phyloP scores from a whole-genome alignment of 2,329 filamentous ascomycete species.

The Cladosporium sp. region DNA sequence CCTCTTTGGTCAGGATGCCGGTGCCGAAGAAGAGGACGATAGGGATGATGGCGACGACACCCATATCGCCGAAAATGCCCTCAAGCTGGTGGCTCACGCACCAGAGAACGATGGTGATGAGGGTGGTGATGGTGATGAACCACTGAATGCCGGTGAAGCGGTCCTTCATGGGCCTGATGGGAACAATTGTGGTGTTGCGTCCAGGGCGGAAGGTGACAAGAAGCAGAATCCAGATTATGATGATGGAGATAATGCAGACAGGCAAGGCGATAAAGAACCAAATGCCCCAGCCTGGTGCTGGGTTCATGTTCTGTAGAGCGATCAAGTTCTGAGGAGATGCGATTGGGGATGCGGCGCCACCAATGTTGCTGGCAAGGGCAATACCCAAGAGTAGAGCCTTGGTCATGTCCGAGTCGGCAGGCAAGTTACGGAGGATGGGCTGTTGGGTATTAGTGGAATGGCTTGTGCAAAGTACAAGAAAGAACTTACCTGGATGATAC shows the following conservation, averaged over 20 bases:
- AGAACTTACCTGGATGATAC: constrained; percentile 76
- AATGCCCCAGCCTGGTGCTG: constrained; percentile 83
- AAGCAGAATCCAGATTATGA: constrained; percentile 84
- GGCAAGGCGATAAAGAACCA: constrained; percentile 98
- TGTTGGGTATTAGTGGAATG: constrained; percentile 32
- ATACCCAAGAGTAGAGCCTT: constrained; percentile 95
- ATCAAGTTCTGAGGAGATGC: constrained; percentile 97
- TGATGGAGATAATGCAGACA: constrained; percentile 81
- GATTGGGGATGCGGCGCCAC: constrained; percentile 93
- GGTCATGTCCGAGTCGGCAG: constrained; percentile 84
- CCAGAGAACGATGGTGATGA: constrained; percentile 85
- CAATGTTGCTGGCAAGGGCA: constrained; percentile 89
- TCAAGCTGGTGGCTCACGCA: constrained; percentile 89
- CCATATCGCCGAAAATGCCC: constrained; percentile 90
- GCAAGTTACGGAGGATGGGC: constrained; percentile 91
- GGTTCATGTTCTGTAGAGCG: constrained; percentile 90
- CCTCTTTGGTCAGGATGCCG: constrained; percentile 93
- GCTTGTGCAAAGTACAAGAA: neutral
- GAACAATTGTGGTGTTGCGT: constrained; percentile 80
- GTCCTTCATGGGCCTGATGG: constrained; percentile 86
- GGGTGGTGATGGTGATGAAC: constrained; percentile 81
- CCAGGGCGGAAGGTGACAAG: constrained; percentile 81
- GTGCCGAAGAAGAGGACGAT: constrained; percentile 95
- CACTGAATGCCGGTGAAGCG: constrained; percentile 83
- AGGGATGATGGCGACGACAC: constrained; percentile 93